Conservation (phyloP, 352 stramenopile species). For the Phytophthora macrochlamydospora region DNA sequence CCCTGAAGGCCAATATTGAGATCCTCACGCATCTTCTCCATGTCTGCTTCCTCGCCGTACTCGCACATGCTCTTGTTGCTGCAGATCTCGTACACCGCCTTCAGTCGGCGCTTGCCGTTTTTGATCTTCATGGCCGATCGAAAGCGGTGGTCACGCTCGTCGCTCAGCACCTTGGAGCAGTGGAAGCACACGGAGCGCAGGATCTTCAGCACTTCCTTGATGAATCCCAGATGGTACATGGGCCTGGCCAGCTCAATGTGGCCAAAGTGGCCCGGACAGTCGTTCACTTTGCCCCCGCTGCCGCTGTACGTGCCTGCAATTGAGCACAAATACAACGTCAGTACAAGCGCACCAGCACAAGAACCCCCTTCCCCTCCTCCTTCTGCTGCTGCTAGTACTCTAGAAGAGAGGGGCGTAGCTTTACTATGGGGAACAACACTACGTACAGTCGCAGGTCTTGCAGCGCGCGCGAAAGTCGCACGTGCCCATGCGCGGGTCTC, state of each 20-base stretch:
- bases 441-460: constrained; percentile 92
- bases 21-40: constrained; percentile 91
- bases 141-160: constrained; percentile 88
- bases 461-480: constrained; percentile 90
- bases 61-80: constrained; percentile 90
- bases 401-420: neutral
- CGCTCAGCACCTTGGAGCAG: constrained; percentile 95
- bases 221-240: constrained; percentile 98
- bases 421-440: neutral
- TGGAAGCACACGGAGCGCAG: constrained; percentile 97
- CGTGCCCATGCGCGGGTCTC: constrained; percentile 98
- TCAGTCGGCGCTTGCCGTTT: constrained; percentile 91
- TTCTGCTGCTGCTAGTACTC: neutral
- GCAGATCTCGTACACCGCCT: constrained; percentile 95
- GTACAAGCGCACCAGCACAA: constrained; percentile 1
- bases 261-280: constrained; percentile 99
- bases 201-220: constrained; percentile 95
- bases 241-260: constrained; percentile 97
- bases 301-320: constrained; percentile 83
- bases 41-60: constrained; percentile 83
- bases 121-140: constrained; percentile 86
- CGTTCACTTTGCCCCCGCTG: constrained; percentile 94
- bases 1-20: constrained; percentile 87
- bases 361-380: constrained; percentile 1
- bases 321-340: constrained; percentile 12